These are phyloP conservation scores for Puccinia novopanici DNA, from an alignment of 1,284 basidiomycete species.

Conservation along the genomic window DNA sequence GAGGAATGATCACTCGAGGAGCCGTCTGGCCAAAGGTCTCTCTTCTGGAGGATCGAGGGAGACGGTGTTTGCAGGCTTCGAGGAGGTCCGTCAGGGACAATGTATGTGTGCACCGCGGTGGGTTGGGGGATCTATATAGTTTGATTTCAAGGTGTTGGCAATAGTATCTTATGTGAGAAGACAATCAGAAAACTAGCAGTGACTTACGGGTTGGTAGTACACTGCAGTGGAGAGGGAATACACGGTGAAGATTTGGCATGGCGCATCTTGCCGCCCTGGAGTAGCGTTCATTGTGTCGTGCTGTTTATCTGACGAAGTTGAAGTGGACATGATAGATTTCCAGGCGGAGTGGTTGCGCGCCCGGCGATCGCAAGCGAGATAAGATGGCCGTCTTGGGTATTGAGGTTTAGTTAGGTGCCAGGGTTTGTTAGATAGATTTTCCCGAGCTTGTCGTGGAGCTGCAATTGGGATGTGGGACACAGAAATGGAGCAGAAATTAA, in stretches of 20 bases:
- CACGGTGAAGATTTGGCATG: background rate
- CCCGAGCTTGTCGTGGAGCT: background rate
- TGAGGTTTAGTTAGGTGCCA: background rate
- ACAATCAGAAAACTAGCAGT: background rate
- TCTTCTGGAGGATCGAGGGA: background rate
- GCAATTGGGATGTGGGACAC: background rate
- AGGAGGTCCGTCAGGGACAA: background rate
- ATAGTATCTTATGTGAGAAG: background rate
- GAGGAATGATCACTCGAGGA: background rate
- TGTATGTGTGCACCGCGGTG: constrained; percentile 9
- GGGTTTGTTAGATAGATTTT: background rate
- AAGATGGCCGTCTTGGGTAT: background rate
- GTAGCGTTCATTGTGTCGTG: background rate
- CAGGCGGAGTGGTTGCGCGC: background rate
- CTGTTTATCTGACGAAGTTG: background rate
- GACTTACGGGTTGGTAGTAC: constrained; percentile 3
- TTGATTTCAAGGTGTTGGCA: background rate
- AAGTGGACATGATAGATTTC: background rate
- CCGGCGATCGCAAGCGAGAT: background rate
- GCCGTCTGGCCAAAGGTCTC: constrained; percentile 7
- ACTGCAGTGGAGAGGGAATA: constrained; percentile 7
- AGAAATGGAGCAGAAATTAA: background rate
- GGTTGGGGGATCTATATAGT: background rate
- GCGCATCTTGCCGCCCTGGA: background rate
- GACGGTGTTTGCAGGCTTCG: constrained; percentile 4